These are phyloP conservation scores for Calonectria hawksworthii DNA, from an alignment of 2,329 filamentous ascomycete species.

Conservation along the genomic window DNA sequence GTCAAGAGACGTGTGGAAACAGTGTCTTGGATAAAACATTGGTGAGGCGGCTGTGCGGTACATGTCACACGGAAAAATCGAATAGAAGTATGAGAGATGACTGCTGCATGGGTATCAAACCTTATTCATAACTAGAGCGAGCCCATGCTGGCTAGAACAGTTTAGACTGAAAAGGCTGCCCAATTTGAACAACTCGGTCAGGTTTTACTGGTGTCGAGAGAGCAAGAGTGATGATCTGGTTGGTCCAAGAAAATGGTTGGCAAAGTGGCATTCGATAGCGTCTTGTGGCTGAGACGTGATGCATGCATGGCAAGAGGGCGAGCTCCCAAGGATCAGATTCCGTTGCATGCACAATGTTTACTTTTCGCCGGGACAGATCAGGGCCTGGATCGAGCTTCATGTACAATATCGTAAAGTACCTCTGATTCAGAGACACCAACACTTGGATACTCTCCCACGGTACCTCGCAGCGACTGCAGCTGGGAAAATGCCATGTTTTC, in stretches of 20 bases:
- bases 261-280: neutral
- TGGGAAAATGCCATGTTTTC: neutral
- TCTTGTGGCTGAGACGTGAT: neutral
- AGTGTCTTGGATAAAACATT: neutral
- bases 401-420: neutral
- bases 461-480: too few relatives aligned
- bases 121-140: neutral
- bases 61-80: neutral
- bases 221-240: neutral
- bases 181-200: neutral
- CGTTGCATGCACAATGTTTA: neutral
- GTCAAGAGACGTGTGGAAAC: neutral
- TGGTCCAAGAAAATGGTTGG: neutral
- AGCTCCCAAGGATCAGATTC: neutral
- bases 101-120: neutral
- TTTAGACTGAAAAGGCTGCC: neutral
- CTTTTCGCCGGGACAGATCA: neutral
- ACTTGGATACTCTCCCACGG: neutral
- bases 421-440: neutral
- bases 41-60: neutral
- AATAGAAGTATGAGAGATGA: neutral
- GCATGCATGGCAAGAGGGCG: neutral
- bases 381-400: neutral
- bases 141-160: neutral
- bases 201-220: too few relatives aligned